phyloP scores from a whole-genome alignment of 2,329 filamentous ascomycete genomes.

The Ceratocystiopsis minuta region DNA sequence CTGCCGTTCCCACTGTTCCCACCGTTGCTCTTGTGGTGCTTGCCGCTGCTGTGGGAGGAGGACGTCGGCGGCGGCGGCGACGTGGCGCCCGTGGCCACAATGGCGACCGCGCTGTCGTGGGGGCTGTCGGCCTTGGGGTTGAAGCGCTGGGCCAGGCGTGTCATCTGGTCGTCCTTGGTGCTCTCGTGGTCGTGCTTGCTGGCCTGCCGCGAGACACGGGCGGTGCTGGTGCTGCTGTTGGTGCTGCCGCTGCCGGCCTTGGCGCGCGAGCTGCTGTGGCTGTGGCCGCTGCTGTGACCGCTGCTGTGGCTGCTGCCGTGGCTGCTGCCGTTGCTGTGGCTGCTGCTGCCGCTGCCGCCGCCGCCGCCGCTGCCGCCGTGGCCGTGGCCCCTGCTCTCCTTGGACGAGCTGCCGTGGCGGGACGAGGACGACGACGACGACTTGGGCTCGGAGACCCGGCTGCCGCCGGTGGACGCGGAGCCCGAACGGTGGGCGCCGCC shows the following conservation, averaged over 20 bases:
- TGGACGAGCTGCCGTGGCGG: not conserved
- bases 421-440: not conserved
- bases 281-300: too few relatives aligned
- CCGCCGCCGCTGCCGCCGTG: not conserved
- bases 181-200: not conserved
- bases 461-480: too few relatives aligned
- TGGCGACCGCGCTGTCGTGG: not conserved
- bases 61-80: not conserved
- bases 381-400: not conserved
- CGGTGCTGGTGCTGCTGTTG: not conserved
- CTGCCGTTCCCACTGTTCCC: not conserved
- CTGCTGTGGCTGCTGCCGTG: not conserved
- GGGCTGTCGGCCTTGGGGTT: not conserved
- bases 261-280: not conserved
- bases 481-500: not conserved
- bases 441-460: too few relatives aligned
- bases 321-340: not conserved
- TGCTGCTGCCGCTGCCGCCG: not conserved
- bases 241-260: not conserved
- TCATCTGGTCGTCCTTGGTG: conserved; percentile 8
- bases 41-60: not conserved
- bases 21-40: not conserved
- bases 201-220: not conserved
- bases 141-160: conserved; percentile 15
- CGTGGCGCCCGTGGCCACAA: not conserved